A percentile compares a stretch with the other conserved stretches of the same genome.
Evolutionary conservation across 345 rosid genomes (phyloP).

Genomic region (Citrus australasica): DNA sequence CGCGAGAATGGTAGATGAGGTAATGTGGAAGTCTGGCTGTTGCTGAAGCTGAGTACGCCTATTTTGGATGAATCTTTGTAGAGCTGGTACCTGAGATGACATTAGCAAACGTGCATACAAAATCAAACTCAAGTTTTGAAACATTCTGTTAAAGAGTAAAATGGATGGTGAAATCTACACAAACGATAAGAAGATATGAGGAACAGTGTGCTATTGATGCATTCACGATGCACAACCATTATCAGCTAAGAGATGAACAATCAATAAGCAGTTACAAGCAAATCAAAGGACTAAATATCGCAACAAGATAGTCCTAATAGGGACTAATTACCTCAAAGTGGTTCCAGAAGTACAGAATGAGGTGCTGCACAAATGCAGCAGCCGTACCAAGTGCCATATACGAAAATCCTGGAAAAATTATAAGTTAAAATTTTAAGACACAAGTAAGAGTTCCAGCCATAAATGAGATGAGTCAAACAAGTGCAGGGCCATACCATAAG

Average conservation of each 20-base stretch:
- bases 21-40: conserved; percentile 89
- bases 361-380: conserved; percentile 96
- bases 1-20: conserved; percentile 92
- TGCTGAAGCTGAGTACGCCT: conserved; percentile 80
- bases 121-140: not conserved
- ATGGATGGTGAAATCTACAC: not conserved
- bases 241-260: not conserved
- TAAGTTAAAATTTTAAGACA: not conserved
- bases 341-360: conserved; percentile 96
- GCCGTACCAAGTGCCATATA: conserved; percentile 86
- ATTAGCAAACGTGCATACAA: not conserved
- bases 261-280: not conserved
- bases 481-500: conserved; percentile 57
- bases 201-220: not conserved
- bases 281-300: not conserved
- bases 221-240: not conserved
- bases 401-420: conserved; percentile 70
- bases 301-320: not conserved
- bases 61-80: conserved; percentile 81
- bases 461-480: not conserved
- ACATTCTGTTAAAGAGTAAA: not conserved
- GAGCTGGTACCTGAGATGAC: conserved; percentile 74
- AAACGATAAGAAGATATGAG: not conserved
- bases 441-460: not conserved
- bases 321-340: conserved; percentile 76